Evolutionary conservation across 257 asterid genomes (phyloP).

Genomic region (Solanum verrucosum): DNA sequence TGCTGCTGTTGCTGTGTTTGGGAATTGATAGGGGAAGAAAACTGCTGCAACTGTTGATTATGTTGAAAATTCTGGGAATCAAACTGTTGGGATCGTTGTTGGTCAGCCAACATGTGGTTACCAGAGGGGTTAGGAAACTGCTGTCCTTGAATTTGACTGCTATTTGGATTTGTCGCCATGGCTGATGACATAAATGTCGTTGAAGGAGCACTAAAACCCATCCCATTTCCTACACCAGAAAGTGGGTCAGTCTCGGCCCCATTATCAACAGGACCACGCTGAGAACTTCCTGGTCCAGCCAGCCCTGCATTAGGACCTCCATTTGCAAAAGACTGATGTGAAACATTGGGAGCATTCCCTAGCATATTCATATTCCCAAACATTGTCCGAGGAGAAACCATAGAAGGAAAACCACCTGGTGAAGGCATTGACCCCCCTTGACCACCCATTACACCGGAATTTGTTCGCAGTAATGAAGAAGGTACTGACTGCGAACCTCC

Average conservation of each 20-base stretch:
- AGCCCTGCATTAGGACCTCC: slow-evolving; percentile 57
- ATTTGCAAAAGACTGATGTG: slow-evolving; percentile 71
- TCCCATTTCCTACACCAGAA: slow-evolving; percentile 46
- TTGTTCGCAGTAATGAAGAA: slow-evolving; percentile 60
- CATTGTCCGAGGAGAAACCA: slow-evolving; percentile 66
- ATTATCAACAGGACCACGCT: slow-evolving; percentile 39
- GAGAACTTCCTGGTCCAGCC: slow-evolving; percentile 56
- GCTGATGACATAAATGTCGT: slow-evolving; percentile 39
- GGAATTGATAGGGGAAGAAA: slow-evolving; percentile 43
- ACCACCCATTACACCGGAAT: slow-evolving; percentile 65
- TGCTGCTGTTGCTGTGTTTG: slow-evolving; percentile 61
- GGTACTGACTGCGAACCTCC: slow-evolving; percentile 62
- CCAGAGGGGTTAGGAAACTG: slow-evolving; percentile 49
- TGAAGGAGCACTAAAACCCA: slow-evolving; percentile 50
- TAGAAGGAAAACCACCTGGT: slow-evolving; percentile 48
- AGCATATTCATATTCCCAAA: slow-evolving; percentile 55
- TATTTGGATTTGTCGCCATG: slow-evolving; percentile 28
- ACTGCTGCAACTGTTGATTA: slow-evolving; percentile 68
- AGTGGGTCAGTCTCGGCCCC: slow-evolving; percentile 62
- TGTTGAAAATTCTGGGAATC: slow-evolving; percentile 49
- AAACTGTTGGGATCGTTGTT: slow-evolving; percentile 53
- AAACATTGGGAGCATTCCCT: slow-evolving; percentile 59
- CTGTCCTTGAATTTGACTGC: slow-evolving; percentile 64
- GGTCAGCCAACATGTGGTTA: slow-evolving; percentile 53
- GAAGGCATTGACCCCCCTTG: slow-evolving; percentile 72